These are phyloP conservation scores for Verticillium nonalfalfae DNA, from an alignment of 2,329 filamentous ascomycete species.

Conservation along the genomic window DNA sequence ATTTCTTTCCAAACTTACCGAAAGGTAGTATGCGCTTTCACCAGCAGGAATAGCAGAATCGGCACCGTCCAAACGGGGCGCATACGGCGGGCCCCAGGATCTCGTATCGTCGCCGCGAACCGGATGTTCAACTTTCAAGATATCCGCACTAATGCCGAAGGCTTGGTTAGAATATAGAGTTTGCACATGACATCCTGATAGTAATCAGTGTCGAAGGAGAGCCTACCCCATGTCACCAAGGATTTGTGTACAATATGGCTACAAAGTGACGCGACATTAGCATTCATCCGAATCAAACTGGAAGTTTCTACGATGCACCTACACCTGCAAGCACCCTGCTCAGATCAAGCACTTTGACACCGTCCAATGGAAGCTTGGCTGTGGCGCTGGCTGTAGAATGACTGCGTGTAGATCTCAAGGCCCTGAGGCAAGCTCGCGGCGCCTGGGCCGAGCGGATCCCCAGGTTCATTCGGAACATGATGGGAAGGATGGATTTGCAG, in stretches of 20 bases:
- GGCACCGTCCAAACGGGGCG: slow-evolving; percentile 59
- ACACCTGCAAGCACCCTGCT: slow-evolving; percentile 92
- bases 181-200: background rate
- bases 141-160: slow-evolving; percentile 62
- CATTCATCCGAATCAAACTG: too few relatives aligned
- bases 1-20: slow-evolving; percentile 44
- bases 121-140: slow-evolving; percentile 97
- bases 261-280: background rate
- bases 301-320: slow-evolving; percentile 27
- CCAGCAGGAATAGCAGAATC: slow-evolving; percentile 41
- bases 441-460: too few relatives aligned
- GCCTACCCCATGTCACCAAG: slow-evolving; percentile 88
- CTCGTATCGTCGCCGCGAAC: slow-evolving; percentile 86
- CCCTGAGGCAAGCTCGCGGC: too few relatives aligned
- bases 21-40: slow-evolving; percentile 91
- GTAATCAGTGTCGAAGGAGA: too few relatives aligned
- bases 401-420: too few relatives aligned
- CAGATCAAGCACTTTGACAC: slow-evolving; percentile 72
- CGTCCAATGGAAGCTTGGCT: too few relatives aligned
- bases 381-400: too few relatives aligned
- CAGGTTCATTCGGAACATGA: too few relatives aligned
- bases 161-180: too few relatives aligned
- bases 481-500: too few relatives aligned
- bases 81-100: slow-evolving; percentile 95
- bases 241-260: slow-evolving; percentile 98